These are phyloP conservation scores for Hapsidospora chrysogenum DNA, from an alignment of 495 filamentous ascomycete genomes.

Conservation along the genomic window DNA sequence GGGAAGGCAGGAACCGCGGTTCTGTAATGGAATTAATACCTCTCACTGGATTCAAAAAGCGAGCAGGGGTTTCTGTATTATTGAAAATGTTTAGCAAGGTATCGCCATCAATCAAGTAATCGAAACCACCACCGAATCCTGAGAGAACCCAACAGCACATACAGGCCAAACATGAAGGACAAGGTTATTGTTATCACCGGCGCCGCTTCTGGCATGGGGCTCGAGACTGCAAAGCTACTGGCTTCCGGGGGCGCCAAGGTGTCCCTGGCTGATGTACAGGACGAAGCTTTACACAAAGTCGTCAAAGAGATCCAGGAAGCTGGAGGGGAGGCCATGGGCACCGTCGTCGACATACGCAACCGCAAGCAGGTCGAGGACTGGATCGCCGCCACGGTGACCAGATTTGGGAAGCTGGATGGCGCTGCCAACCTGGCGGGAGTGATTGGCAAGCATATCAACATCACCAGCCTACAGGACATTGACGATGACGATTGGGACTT, in stretches of 20 bases:
- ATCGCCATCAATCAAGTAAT: too few relatives aligned
- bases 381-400: constrained; percentile 15
- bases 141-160: too few relatives aligned
- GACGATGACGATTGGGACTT: constrained; percentile 34
- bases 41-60: too few relatives aligned
- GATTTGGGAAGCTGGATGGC: constrained; percentile 29
- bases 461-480: constrained; percentile 10
- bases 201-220: constrained; percentile 30
- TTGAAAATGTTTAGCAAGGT: too few relatives aligned
- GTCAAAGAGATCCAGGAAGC: constrained; percentile 9
- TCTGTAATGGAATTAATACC: too few relatives aligned
- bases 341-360: constrained; percentile 15
- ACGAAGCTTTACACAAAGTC: constrained; percentile 17
- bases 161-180: too few relatives aligned
- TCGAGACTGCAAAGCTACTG: constrained; percentile 24
- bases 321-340: constrained; percentile 26
- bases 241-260: constrained; percentile 22
- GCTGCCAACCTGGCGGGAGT: constrained; percentile 42
- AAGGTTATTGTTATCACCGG: constrained; percentile 32
- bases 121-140: too few relatives aligned
- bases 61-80: too few relatives aligned
- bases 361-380: constrained; percentile 16
- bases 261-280: constrained; percentile 24
- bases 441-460: constrained; percentile 14
- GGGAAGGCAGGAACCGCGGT: too few relatives aligned